Evolutionary conservation across 2,329 filamentous ascomycete species (phyloP), one percentile per base, ranked within the genome.

Genomic region (Septoria linicola): DNA sequence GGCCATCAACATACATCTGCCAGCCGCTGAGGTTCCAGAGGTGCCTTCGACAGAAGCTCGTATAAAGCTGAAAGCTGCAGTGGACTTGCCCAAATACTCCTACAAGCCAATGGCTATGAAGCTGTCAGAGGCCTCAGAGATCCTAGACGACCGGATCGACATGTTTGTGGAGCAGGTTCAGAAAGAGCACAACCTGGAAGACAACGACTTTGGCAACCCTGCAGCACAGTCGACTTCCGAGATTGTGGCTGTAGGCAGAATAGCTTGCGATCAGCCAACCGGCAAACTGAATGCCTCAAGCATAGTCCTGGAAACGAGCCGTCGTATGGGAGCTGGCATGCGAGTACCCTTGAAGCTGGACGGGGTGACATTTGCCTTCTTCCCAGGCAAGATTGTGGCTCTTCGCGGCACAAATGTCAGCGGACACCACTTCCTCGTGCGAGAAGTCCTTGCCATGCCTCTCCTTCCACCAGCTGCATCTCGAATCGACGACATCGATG

Each of bases 71-170:
- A 91, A 85, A 4, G 88, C 89, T 2, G 88, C 88, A 53, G 92
- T 89, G 1, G 92, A 97, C 67, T 80, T 89, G 64, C 90, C 91
- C 68, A 96, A 96, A 68, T 85, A 96, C 60, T 83, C 78, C 1
- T 99, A 97, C 72, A 93, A 91, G 66, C 88, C 90, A 1, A 85
- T 97, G 77, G 87, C 89, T 2, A 96, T 97, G 90, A 95, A 96
- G 65, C 78, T 93, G 5, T 91, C 89, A 4, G 91, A 96, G 68
- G 84, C 89, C 0, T 95, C 92, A 3, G 91, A 96, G 69, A 88
- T 96, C 37, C 79, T 97, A 6, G 93, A 99, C 71, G 92, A 97
- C 70, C 81, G 90, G 62, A 96, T 99, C 73, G 90, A 97, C 63
- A 89, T 91, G 57, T 96, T 96, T 64, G 79, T 83, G 53, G 73